A percentile compares a stretch with the other conserved stretches of the same genome.
These are phyloP conservation scores for Diplodia mutila DNA, from an alignment of 2,329 filamentous ascomycete genomes.

Conservation along the genomic window DNA sequence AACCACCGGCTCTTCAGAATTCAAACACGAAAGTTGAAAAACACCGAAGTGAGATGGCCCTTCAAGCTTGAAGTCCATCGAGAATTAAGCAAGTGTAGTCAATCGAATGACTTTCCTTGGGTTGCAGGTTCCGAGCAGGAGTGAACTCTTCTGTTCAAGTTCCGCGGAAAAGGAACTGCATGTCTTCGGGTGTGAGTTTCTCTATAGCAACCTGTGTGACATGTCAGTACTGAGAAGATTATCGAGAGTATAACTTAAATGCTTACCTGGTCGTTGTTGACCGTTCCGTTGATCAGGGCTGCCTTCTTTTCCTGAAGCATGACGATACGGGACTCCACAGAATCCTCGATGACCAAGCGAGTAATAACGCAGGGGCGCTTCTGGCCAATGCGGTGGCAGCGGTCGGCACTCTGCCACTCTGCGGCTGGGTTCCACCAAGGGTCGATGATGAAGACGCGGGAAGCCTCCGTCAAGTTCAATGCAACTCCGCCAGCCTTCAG, in stretches of 20 bases:
- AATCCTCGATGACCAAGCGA: conserved; percentile 93
- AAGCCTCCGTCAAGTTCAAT: conserved; percentile 92
- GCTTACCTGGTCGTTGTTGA: conserved; percentile 79
- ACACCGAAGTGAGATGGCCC: neutral
- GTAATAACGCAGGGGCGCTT: conserved; percentile 92
- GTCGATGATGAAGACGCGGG: conserved; percentile 92
- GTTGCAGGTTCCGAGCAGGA: neutral
- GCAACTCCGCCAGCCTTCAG: conserved; percentile 96
- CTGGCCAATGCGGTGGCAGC: conserved; percentile 88
- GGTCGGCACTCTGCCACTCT: conserved; percentile 95
- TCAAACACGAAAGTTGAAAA: neutral
- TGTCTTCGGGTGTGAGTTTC: conserved; percentile 84
- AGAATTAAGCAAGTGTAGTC: neutral
- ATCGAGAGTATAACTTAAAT: too few relatives aligned
- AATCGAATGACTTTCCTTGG: neutral
- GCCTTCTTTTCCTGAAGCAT: conserved; percentile 98
- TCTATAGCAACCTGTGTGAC: conserved; percentile 71
- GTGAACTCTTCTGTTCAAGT: neutral
- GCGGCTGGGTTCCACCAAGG: conserved; percentile 99
- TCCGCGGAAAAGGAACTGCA: conserved; percentile 95
- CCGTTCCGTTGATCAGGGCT: conserved; percentile 95
- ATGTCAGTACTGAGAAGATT: neutral
- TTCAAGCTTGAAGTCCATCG: neutral
- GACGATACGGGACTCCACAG: conserved; percentile 94
- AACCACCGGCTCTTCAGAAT: neutral